These are phyloP conservation scores for Proliferodiscus dingleyae DNA, from an alignment of 2,329 filamentous ascomycete species.

Conservation along the genomic window DNA sequence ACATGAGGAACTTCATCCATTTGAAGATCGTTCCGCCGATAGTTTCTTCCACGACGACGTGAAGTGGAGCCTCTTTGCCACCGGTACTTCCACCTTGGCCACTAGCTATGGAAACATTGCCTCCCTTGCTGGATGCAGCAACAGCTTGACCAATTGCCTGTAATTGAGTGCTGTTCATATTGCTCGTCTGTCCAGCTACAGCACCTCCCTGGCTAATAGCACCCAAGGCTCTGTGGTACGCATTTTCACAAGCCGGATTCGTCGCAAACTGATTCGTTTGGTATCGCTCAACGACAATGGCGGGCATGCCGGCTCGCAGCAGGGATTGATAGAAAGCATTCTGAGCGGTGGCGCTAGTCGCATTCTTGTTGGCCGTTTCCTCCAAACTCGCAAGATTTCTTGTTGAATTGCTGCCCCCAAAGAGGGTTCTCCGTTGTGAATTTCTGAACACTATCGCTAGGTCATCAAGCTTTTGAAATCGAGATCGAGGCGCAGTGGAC, in stretches of 20 bases:
- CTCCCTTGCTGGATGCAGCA: conserved; percentile 64
- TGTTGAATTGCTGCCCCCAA: conserved; percentile 28
- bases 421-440: conserved; percentile 24
- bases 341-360: conserved; percentile 79
- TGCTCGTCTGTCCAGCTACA: conserved; percentile 26
- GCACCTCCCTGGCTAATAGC: conserved; percentile 43
- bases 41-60: conserved; percentile 93
- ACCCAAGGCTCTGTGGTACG: conserved; percentile 72
- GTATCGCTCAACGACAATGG: conserved; percentile 87
- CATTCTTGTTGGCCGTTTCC: conserved; percentile 88
- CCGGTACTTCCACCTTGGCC: conserved; percentile 54
- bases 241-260: conserved; percentile 70
- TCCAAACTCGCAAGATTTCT: conserved; percentile 76
- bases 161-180: conserved; percentile 56
- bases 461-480: conserved; percentile 12
- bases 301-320: conserved; percentile 86
- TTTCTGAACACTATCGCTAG: conserved; percentile 8
- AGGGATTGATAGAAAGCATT: conserved; percentile 92
- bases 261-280: conserved; percentile 79
- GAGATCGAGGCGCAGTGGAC: conserved; percentile 20
- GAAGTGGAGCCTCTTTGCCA: conserved; percentile 77
- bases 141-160: conserved; percentile 80
- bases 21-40: conserved; percentile 75
- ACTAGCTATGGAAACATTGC: conserved; percentile 51
- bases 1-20: conserved; percentile 82